Evolutionary conservation across 345 rosid genomes (phyloP), one percentile per base, ranked within the genome.

Genomic region (Microcos paniculata): DNA sequence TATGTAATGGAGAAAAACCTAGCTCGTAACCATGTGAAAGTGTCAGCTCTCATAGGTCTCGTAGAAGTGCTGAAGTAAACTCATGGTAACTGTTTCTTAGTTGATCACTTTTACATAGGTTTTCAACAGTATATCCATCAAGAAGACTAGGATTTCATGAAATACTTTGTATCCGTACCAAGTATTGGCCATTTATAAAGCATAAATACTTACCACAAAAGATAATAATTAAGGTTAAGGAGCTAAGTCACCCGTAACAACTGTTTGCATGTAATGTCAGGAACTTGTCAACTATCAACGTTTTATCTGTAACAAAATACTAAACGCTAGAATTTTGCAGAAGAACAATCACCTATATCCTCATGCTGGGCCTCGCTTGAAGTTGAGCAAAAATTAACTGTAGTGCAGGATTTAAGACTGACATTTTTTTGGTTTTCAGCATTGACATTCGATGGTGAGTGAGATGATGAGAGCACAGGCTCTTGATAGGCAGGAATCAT

Each of bases 341-440:
- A 57, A 7, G 21, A 38, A 77, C 26, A 40, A 48, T 76, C 30
- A 87, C 88, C 82, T 66, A 13, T 43, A 28, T 19, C 30, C n/a
- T 11, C 51, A 16, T 55, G 62, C 23, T 4, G 48, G 26, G 57
- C 62, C 38, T 33, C 59, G 43, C 18, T 7, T 3, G 55, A 40
- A 24, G 30, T 48, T 49, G 35, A 14, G 65, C 58, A 75, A 43
- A 58, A 23, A 66, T 23, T 52, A 52, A 55, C 10, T 40, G 24
- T 21, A 43, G 40, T 24, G 9, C 33, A 65, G 45, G 66, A 21
- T 72, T 59, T 31, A 61, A 84, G 71, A 76, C 76, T 77, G 62
- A 73, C 49, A 24, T 71, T 62, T 26, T 69, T 70, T 28, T 71
- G 67, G 26, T 43, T 71, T 72, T 40, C 35, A n/a, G 74, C 78